Percentiles rank a stretch among this genome's conserved stretches.
Conservation (phyloP, 257 asterid genomes). For the Nicotiana noctiflora region DNA sequence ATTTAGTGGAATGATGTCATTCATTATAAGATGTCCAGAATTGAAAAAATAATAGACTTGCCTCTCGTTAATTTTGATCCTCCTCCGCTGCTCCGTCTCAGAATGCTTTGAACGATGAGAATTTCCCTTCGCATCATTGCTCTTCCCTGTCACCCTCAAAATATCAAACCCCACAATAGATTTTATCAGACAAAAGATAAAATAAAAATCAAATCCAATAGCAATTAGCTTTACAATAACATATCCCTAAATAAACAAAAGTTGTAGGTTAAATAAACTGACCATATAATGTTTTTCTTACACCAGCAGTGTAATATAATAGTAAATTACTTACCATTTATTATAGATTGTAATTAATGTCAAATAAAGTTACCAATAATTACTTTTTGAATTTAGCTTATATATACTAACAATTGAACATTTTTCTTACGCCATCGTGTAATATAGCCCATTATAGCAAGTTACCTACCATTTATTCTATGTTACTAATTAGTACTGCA, state of each 20-base stretch:
- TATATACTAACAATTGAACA: background rate
- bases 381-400: background rate
- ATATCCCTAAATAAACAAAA: too few species aligned
- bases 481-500: too few species aligned
- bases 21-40: too few species aligned
- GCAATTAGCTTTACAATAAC: background rate
- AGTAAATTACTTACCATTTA: too few species aligned
- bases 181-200: background rate
- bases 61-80: constrained; percentile 92
- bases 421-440: background rate
- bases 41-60: background rate
- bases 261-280: too few species aligned
- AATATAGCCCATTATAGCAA: too few species aligned
- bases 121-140: constrained; percentile 42
- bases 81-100: constrained; percentile 77
- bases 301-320: too few species aligned
- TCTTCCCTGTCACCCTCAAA: constrained; percentile 36
- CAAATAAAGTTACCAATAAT: too few species aligned
- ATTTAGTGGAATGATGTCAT: too few species aligned
- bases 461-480: too few species aligned
- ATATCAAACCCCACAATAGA: background rate
- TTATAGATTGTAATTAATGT: too few species aligned
- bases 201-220: background rate
- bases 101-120: constrained; percentile 71
- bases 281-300: too few species aligned